These are phyloP conservation scores for Durio zibethinus DNA, from an alignment of 345 rosid species.

Conservation along the genomic window DNA sequence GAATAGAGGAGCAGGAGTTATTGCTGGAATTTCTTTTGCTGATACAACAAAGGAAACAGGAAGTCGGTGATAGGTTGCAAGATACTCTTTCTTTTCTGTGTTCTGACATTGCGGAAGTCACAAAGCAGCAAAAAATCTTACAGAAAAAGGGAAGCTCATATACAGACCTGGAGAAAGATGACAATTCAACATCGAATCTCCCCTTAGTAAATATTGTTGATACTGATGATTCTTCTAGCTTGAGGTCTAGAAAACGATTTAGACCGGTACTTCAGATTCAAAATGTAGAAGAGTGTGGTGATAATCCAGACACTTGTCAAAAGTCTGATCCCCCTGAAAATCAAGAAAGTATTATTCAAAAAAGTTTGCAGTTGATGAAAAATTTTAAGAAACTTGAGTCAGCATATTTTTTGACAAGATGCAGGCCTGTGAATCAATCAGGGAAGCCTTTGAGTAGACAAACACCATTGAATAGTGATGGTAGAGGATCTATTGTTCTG, in stretches of 20 bases:
- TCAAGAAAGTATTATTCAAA: constrained; percentile 52
- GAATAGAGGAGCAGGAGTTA: constrained; percentile 76
- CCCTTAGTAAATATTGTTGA: constrained; percentile 35
- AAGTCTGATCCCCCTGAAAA: constrained; percentile 40
- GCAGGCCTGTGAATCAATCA: constrained; percentile 48
- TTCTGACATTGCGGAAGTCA: constrained; percentile 78
- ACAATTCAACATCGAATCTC: constrained; percentile 39
- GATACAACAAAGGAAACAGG: constrained; percentile 70
- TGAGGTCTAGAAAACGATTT: constrained; percentile 68
- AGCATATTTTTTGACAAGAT: constrained; percentile 79
- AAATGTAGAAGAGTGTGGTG: constrained; percentile 42
- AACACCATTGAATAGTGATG: constrained; percentile 66
- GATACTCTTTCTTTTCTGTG: constrained; percentile 65
- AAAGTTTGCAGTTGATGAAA: constrained; percentile 73
- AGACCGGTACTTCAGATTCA: constrained; percentile 40
- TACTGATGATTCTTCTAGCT: constrained; percentile 47
- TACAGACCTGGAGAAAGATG: constrained; percentile 43
- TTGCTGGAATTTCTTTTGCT: constrained; percentile 78
- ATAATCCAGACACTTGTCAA: constrained; percentile 39
- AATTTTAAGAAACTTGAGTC: constrained; percentile 90
- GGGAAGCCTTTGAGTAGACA: constrained; percentile 48
- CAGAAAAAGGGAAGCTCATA: constrained; percentile 48
- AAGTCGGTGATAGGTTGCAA: constrained; percentile 63
- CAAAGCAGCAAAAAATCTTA: constrained; percentile 48
- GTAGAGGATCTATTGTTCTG: constrained; percentile 60